Percentiles rank a stretch among this genome's conserved stretches.
Evolutionary conservation across 208 protist genomes (phyloP).

Genomic region (Eutreptiella sp.): DNA sequence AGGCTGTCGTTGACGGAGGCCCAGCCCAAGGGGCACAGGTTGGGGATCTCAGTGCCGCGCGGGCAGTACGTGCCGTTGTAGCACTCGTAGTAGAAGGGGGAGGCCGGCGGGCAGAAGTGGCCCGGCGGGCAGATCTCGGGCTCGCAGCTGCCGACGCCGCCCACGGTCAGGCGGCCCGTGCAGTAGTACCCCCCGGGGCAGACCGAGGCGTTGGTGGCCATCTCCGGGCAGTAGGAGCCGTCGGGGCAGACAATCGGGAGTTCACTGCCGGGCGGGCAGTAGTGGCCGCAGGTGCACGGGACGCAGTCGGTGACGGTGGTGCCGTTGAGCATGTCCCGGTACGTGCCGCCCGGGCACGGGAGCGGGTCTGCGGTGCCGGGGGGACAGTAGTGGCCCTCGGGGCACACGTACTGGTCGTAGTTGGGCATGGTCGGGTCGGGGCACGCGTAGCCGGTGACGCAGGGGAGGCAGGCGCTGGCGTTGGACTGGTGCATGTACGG

Average conservation of each 20-base stretch:
- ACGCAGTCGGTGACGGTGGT: too few relatives aligned
- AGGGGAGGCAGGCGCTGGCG: slow-evolving; percentile 15
- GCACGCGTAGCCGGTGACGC: slow-evolving; percentile 10
- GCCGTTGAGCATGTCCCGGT: too few relatives aligned
- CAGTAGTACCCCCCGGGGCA: too few relatives aligned
- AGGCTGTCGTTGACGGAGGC: slow-evolving; percentile 29
- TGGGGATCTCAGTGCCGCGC: slow-evolving; percentile 11
- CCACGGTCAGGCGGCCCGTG: background rate
- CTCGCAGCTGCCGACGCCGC: background rate
- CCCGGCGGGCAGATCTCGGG: slow-evolving; percentile 3
- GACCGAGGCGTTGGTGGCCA: too few relatives aligned
- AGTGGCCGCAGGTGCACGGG: slow-evolving; percentile 24
- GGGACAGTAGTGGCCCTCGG: slow-evolving; percentile 28
- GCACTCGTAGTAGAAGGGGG: background rate
- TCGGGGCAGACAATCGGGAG: slow-evolving; percentile 9
- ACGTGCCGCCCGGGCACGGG: slow-evolving; percentile 30
- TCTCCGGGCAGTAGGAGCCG: slow-evolving; percentile 37
- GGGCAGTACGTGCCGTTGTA: slow-evolving; percentile 34
- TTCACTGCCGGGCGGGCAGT: slow-evolving; percentile 29
- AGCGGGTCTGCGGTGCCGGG: background rate
- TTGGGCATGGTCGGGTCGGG: slow-evolving; percentile 14
- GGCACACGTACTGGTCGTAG: slow-evolving; percentile 7
- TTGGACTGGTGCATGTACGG: slow-evolving; percentile 5
- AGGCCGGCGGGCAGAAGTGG: background rate
- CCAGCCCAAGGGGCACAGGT: slow-evolving; percentile 30